These are phyloP conservation scores for Adansonia gregorii DNA, from an alignment of 441 rosid species.

Conservation along the genomic window DNA sequence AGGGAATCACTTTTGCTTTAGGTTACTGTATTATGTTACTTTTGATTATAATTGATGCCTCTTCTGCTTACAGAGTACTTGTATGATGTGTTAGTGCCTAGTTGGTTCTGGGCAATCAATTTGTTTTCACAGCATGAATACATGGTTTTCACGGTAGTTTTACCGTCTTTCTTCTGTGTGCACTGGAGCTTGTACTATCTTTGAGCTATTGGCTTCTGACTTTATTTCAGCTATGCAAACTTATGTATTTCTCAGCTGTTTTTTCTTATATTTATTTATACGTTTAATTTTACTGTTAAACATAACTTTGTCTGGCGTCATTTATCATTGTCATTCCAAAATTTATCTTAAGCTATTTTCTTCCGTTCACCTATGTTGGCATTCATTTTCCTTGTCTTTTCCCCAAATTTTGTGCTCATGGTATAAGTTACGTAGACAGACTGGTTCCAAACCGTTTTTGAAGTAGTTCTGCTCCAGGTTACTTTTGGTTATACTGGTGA, in stretches of 20 bases:
- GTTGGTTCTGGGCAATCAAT: not conserved
- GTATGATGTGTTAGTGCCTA: constrained; percentile 2
- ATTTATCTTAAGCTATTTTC: not conserved
- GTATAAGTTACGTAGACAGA: not conserved
- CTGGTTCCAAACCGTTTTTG: not conserved
- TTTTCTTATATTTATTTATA: not conserved
- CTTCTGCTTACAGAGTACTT: not conserved
- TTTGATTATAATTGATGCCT: not conserved
- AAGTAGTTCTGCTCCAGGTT: constrained; percentile 30
- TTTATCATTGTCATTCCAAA: not conserved
- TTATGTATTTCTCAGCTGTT: not conserved
- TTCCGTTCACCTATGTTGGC: not conserved
- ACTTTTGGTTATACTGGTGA: constrained; percentile 22
- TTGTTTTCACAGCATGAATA: not conserved
- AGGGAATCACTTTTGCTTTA: not conserved
- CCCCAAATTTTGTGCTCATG: not conserved
- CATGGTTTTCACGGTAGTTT: not conserved
- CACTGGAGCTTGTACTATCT: not conserved
- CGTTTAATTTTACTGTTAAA: not conserved
- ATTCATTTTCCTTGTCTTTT: not conserved
- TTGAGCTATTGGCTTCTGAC: not conserved
- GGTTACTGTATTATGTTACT: not conserved
- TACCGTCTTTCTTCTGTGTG: not conserved
- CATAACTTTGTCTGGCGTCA: not conserved
- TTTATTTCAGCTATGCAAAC: not conserved